Conservation (phyloP, 2,329 filamentous ascomycete genomes). For the Fusarium sp. region DNA sequence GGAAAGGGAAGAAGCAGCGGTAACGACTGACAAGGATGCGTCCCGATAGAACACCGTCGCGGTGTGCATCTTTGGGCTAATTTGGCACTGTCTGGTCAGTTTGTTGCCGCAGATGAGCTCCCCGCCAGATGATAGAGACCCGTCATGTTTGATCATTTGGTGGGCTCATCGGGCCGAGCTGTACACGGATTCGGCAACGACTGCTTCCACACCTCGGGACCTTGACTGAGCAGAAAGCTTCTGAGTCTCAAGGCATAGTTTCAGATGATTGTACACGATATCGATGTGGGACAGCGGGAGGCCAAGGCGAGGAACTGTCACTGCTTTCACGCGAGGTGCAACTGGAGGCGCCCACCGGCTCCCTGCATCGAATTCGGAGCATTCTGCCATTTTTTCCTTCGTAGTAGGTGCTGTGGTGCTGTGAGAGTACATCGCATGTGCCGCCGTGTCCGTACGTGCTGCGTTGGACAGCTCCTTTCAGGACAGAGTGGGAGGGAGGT, state of each 20-base stretch:
- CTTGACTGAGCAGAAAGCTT: conserved; percentile 7
- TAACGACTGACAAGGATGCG: conserved; percentile 11
- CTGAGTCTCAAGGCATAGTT: conserved; percentile 36
- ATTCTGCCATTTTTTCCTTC: conserved; percentile 36
- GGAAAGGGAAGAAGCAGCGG: conserved; percentile 10
- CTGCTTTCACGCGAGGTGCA: conserved; percentile 36
- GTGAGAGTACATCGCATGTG: conserved; percentile 29
- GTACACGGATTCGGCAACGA: conserved; percentile 29
- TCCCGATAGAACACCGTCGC: conserved; percentile 33
- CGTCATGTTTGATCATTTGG: conserved; percentile 27
- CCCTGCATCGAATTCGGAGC: conserved; percentile 43
- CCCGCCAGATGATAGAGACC: conserved; percentile 17
- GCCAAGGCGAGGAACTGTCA: conserved; percentile 40
- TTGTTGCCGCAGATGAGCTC: conserved; percentile 17
- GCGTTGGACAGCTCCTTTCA: conserved; percentile 20
- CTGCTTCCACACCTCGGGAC: conserved; percentile 20
- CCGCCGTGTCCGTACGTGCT: conserved; percentile 16
- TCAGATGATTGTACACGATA: conserved; percentile 46
- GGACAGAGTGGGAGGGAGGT: not conserved
- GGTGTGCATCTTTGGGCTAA: conserved; percentile 4
- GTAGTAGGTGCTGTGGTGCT: conserved; percentile 17
- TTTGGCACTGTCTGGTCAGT: conserved; percentile 24
- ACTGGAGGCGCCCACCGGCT: conserved; percentile 37
- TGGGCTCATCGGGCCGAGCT: conserved; percentile 39
- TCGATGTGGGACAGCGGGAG: conserved; percentile 41